Conservation (phyloP, 2,329 filamentous ascomycete genomes). For the Lizonia empirigonia region DNA sequence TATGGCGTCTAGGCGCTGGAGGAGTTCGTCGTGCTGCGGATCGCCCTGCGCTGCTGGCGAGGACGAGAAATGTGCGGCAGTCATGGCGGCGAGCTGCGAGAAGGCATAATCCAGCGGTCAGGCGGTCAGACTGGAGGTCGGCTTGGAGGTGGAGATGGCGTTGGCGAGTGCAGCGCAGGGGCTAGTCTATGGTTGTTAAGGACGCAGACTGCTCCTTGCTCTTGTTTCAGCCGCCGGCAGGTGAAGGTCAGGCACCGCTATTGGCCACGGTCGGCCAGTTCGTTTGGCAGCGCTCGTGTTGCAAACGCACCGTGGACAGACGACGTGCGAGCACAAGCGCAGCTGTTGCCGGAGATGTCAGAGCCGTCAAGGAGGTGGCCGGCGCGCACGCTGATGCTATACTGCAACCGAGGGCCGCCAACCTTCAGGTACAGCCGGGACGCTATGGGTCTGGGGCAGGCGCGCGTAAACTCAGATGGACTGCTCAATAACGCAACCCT, state of each 20-base stretch:
- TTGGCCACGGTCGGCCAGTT: conserved; percentile 27
- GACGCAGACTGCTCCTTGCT: conserved; percentile 40
- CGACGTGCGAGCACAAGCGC: conserved; percentile 26
- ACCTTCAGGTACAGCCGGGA: conserved; percentile 24
- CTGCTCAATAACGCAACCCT: conserved; percentile 11
- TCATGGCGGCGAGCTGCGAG: conserved; percentile 37
- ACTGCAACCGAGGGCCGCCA: conserved; percentile 20
- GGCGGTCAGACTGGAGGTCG: conserved; percentile 21
- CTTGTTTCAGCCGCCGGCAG: conserved; percentile 43
- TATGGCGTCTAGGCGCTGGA: conserved; percentile 34
- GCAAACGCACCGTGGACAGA: conserved; percentile 30
- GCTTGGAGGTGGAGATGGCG: conserved; percentile 25
- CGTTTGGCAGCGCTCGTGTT: conserved; percentile 29
- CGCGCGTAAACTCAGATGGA: conserved; percentile 1
- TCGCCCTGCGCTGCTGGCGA: conserved; percentile 21
- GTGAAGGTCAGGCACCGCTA: conserved; percentile 25
- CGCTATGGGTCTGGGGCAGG: conserved; percentile 14
- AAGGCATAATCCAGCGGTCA: conserved; percentile 36
- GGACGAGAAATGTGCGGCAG: conserved; percentile 23
- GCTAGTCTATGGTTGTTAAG: conserved; percentile 25
- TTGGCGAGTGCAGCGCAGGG: conserved; percentile 20
- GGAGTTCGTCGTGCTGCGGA: conserved; percentile 18
- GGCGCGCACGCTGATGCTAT: conserved; percentile 17
- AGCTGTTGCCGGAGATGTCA: conserved; percentile 10
- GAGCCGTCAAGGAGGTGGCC: conserved; percentile 9